Base-by-base conservation (phyloP, 495 filamentous ascomycete genomes). In the Echria macrotheca region DNA sequence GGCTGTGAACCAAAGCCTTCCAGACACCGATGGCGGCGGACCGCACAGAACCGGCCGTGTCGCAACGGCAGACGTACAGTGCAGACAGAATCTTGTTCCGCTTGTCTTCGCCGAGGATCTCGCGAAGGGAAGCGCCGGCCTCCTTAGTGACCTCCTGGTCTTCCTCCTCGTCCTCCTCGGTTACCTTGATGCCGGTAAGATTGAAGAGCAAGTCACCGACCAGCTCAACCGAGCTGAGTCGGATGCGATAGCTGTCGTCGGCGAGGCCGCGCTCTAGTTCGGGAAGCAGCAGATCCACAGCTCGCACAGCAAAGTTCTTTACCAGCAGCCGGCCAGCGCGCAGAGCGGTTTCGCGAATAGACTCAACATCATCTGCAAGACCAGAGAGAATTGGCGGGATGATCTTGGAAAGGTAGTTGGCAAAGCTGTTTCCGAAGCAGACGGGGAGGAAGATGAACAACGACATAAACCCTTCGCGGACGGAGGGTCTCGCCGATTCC, bases 401-500 rank as follows among this genome's bases (percentile, higher is more conserved):
- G 59, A 98, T 95, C 61, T 83, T 88, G 75, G 83, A 86, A 43
- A 98, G 85, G 60, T 98, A 98, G 60, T 86, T 84, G 52, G 93
- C 87, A 64, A 98, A 98, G 71, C 90, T 95, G 75, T 97, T 97
- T 56, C 93, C 93, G 63, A 98, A 98, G 69, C 93, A 98, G 48
- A 94, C 94, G 14, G 93, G 93, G 69, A 98, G 81, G 76, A 95
- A 98, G 55, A 98, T 96, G 70, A 98, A 98, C 32, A 98, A 78
- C 22, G 93, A 95, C 93, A 98, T 98, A 75, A 97, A 98, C 28
- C 93, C 93, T 74, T 98, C 93, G 51, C 93, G 83, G 50, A 96
- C 87, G 53, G 88, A 77, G 15, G 93, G 67, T 66, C 96, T 97
- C 43, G 87, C 77, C 59, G 93, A 97, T 54, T 86, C 81, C 42